Base-by-base conservation (phyloP, 306 rosid species). In the Ammopiptanthus mongolicus region DNA sequence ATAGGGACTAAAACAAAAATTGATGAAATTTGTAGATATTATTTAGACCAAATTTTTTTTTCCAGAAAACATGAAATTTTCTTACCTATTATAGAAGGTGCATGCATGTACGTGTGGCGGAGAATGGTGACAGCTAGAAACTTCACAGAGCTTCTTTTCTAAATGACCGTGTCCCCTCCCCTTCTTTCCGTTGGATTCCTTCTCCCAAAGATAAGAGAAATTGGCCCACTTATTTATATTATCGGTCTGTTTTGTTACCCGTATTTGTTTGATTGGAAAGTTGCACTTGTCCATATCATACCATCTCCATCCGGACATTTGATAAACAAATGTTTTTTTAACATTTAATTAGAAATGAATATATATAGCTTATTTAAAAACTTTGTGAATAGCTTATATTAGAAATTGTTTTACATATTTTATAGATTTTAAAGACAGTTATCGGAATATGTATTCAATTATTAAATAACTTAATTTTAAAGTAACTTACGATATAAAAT, bases 41-140 rank as follows among this genome's bases (percentile, higher is more conserved):
- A n/a, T n/a, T n/a, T n/a, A n/a, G n/a, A n/a, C n/a, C n/a, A n/a
- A 23, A 23, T 23, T 1, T 23, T 23, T 23, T 23, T 1, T 1
- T 1, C 1, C 1, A 23, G 2, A 2, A 1, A 69, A 69, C 12
- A 28, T 31, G 34, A 31, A 17, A 18, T 11, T 48, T 9, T 18
- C 5, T 59, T 18, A 7, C 41, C 25, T 15, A 17, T 2, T 12
- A 28, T 15, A 46, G 46, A 15, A 56, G 31, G 8, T 51, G 47
- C 22, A 10, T 17, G 47, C 22, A 10, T 17, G 58, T 12, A 41
- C 12, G 33, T 19, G 59, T 25, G 75, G 70, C 4, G 12, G 62
- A 4, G 69, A 69, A 39, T 60, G 44, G 79, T 8, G 81, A 58
- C 5, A 75, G 28, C 84, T 78, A 71, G 86, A 78, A 78, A 6